These are phyloP conservation scores for Cucumis melo DNA, from an alignment of 306 rosid genomes.

Conservation along the genomic window DNA sequence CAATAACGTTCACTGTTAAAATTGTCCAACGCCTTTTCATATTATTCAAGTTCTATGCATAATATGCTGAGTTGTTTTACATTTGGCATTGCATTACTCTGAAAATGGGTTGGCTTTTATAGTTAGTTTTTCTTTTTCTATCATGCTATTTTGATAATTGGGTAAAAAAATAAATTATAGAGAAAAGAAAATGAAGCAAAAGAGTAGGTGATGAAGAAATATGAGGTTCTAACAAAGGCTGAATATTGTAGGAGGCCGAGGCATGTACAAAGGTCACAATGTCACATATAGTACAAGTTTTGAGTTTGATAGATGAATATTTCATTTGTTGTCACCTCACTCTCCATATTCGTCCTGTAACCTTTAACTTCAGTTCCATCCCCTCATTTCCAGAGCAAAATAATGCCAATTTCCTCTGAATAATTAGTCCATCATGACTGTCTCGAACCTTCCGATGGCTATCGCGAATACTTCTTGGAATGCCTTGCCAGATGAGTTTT, in stretches of 20 bases:
- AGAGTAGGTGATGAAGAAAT: neutral
- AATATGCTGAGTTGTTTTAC: too few species aligned
- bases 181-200: neutral
- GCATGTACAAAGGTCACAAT: neutral
- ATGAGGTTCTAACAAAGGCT: neutral
- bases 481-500: slow-evolving; percentile 41
- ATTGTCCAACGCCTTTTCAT: too few species aligned
- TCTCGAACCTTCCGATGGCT: slow-evolving; percentile 40
- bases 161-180: neutral
- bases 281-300: neutral
- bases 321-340: slow-evolving; percentile 14
- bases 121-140: neutral
- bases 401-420: slow-evolving; percentile 39
- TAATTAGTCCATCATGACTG: slow-evolving; percentile 39
- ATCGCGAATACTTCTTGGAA: slow-evolving; percentile 43
- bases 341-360: slow-evolving; percentile 41
- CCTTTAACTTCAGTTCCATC: slow-evolving; percentile 38
- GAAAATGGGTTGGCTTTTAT: neutral
- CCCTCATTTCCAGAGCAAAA: slow-evolving; percentile 29
- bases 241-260: neutral
- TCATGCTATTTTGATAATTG: neutral
- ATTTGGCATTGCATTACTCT: too few species aligned
- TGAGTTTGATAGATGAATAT: neutral
- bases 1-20: too few species aligned
- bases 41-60: too few species aligned